Evolutionary conservation across 1,284 basidiomycete genomes (phyloP).

Genomic region (Schizopora paradoxa): DNA sequence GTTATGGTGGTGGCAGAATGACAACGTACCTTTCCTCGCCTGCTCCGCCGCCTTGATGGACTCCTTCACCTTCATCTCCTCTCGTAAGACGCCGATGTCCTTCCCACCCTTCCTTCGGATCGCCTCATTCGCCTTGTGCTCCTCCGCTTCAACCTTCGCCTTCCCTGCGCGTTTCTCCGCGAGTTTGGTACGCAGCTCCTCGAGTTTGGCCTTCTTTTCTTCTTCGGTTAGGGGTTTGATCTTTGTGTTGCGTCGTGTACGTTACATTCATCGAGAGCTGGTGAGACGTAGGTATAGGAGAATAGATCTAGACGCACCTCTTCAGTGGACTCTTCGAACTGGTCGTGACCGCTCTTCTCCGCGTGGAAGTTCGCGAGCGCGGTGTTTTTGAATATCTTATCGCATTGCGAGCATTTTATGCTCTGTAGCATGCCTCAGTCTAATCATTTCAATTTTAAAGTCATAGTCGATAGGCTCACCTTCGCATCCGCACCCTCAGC

Average conservation of each 20-base stretch:
- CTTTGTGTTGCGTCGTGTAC: conserved; percentile 31
- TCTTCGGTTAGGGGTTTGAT: conserved; percentile 93
- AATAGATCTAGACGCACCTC: conserved; percentile 51
- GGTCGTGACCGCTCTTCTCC: conserved; percentile 90
- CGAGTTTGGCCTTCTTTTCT: conserved; percentile 81
- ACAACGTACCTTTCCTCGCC: conserved; percentile 59
- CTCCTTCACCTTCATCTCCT: conserved; percentile 78
- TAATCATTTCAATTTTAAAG: neutral
- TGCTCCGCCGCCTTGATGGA: conserved; percentile 74
- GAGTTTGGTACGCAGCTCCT: conserved; percentile 76
- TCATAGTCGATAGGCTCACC: conserved; percentile 31
- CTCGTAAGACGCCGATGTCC: conserved; percentile 70
- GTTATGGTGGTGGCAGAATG: neutral
- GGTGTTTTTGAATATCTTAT: conserved; percentile 84
- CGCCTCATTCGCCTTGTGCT: conserved; percentile 71
- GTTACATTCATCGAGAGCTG: neutral
- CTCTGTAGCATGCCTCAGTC: conserved; percentile 39
- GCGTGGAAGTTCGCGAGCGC: conserved; percentile 92
- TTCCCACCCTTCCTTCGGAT: conserved; percentile 81
- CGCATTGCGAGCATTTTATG: conserved; percentile 77
- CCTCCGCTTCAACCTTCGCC: conserved; percentile 64
- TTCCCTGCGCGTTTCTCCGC: conserved; percentile 69
- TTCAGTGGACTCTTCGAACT: conserved; percentile 93
- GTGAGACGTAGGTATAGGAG: neutral
- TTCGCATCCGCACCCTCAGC: conserved; percentile 41